Conservation (phyloP, 352 stramenopile genomes). For the Phytopythium vexans region DNA sequence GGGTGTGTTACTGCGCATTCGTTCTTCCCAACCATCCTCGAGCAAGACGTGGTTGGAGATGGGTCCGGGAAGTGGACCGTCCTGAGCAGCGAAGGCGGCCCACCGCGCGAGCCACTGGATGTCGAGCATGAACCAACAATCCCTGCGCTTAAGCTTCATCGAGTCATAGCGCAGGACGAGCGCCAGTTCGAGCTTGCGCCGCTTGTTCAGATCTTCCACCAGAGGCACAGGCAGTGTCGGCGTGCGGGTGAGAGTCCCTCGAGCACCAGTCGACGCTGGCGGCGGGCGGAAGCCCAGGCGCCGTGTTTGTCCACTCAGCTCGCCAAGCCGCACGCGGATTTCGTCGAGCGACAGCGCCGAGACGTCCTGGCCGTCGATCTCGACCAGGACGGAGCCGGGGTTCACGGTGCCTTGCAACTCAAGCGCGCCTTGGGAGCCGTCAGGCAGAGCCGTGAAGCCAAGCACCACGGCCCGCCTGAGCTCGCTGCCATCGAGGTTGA, state of each 20-base stretch:
- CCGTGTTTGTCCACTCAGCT: conserved; percentile 23
- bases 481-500: conserved; percentile 45
- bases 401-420: conserved; percentile 39
- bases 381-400: conserved; percentile 43
- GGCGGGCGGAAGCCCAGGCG: conserved; percentile 47
- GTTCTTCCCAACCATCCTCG: conserved; percentile 41
- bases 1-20: conserved; percentile 16
- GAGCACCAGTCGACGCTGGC: conserved; percentile 3
- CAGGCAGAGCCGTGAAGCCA: conserved; percentile 56
- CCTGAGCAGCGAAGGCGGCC: conserved; percentile 46
- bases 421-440: conserved; percentile 40
- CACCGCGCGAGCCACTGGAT: conserved; percentile 65
- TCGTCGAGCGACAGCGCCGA: conserved; percentile 31
- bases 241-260: too few relatives aligned
- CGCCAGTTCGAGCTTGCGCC: conserved; percentile 53
- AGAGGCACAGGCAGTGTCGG: conserved; percentile 6
- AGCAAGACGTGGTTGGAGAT: conserved; percentile 59
- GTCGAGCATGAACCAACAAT: conserved; percentile 73
- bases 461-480: conserved; percentile 41
- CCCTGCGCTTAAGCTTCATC: conserved; percentile 48
- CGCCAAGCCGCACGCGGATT: conserved; percentile 39
- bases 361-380: conserved; percentile 65
- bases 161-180: conserved; percentile 56
- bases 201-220: conserved; percentile 45
- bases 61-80: conserved; percentile 41